Evolutionary conservation across 305 asterid genomes (phyloP).

Genomic region (Rubia balearica): DNA sequence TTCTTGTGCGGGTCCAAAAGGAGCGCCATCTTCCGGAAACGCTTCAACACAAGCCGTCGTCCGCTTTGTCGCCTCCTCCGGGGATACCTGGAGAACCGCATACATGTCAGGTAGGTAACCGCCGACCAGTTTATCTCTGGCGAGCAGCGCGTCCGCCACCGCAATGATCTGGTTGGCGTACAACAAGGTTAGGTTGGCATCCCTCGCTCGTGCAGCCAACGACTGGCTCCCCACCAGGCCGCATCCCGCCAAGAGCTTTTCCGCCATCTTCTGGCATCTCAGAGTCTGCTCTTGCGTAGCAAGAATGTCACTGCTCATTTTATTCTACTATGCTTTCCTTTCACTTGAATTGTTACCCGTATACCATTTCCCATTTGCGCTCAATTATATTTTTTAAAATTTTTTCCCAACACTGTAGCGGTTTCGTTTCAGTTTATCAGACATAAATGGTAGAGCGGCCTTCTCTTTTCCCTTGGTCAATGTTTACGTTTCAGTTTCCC

Average conservation of each 20-base stretch:
- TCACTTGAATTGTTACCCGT: too few relatives aligned
- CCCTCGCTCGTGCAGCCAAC: constrained; percentile 82
- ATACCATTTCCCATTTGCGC: too few relatives aligned
- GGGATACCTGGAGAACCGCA: constrained; percentile 64
- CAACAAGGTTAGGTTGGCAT: constrained; percentile 69
- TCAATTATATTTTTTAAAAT: too few relatives aligned
- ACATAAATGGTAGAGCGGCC: too few relatives aligned
- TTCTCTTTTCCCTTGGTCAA: too few relatives aligned
- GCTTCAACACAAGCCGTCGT: constrained; percentile 50
- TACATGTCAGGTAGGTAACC: constrained; percentile 63
- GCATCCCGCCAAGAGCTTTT: constrained; percentile 43
- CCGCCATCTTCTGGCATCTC: constrained; percentile 51
- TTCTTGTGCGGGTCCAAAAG: constrained; percentile 71
- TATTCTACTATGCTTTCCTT: too few relatives aligned
- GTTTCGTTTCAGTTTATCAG: too few relatives aligned
- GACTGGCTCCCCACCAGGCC: constrained; percentile 68
- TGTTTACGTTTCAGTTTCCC: too few relatives aligned
- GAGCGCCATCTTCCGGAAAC: constrained; percentile 56
- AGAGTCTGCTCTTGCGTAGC: too few relatives aligned
- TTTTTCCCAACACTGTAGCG: too few relatives aligned
- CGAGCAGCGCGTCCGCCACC: constrained; percentile 70
- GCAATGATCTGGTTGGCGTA: constrained; percentile 81
- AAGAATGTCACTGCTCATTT: constrained; percentile 15
- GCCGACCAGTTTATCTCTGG: constrained; percentile 77
- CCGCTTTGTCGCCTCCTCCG: constrained; percentile 54